Evolutionary conservation across 139 green algal species (phyloP).

Genomic region (Desmodesmus armatus): DNA sequence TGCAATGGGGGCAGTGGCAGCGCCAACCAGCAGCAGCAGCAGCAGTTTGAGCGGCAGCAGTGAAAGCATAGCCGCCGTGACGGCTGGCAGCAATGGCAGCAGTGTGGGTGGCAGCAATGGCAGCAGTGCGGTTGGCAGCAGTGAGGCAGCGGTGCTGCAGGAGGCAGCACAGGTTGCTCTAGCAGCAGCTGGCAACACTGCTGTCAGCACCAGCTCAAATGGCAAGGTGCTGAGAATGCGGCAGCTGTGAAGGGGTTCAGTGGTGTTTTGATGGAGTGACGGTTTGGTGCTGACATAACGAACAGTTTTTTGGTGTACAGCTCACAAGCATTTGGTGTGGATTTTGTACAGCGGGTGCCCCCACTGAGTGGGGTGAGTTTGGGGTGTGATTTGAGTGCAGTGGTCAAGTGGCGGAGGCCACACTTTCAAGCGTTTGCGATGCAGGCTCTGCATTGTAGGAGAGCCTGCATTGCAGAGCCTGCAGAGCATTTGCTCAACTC

Average conservation of each 20-base stretch:
- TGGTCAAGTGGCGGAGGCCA: too few species aligned
- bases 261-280: too few species aligned
- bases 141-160: neutral
- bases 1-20: neutral
- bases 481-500: too few species aligned
- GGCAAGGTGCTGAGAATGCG: slow-evolving; percentile 27
- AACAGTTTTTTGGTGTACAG: neutral
- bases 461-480: too few species aligned
- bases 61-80: neutral
- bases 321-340: too few species aligned
- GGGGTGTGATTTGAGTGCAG: neutral
- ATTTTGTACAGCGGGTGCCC: neutral
- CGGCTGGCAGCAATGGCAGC: neutral
- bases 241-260: slow-evolving; percentile 20
- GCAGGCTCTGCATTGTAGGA: too few species aligned
- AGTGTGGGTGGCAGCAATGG: neutral
- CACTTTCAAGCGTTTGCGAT: too few species aligned
- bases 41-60: slow-evolving; percentile 8
- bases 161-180: neutral
- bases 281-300: neutral
- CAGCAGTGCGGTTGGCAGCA: neutral
- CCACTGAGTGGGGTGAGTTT: neutral
- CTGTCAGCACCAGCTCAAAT: neutral
- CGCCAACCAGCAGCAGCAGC: slow-evolving; percentile 7
- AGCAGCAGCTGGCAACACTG: neutral